A percentile compares a stretch with the other conserved stretches of the same genome.
phyloP scores from a whole-genome alignment of 805 yeast genomes.

The Pichia cabralensis region DNA sequence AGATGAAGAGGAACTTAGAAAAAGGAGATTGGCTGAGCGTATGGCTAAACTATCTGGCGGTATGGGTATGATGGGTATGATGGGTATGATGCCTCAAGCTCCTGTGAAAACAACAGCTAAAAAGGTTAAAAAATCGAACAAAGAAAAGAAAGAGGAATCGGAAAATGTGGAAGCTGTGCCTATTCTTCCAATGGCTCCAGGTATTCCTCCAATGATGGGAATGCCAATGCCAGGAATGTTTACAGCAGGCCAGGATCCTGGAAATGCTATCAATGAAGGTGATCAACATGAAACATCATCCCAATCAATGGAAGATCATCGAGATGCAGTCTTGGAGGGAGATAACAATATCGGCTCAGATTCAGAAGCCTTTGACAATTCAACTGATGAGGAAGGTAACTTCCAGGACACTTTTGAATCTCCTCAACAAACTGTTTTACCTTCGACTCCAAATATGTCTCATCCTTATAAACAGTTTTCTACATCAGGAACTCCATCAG shows the following conservation, averaged over 20 bases:
- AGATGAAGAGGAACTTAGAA: slow-evolving; percentile 66
- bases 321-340: too few relatives aligned
- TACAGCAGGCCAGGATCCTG: too few relatives aligned
- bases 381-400: too few relatives aligned
- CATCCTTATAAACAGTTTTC: too few relatives aligned
- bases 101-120: slow-evolving; percentile 18
- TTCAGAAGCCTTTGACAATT: too few relatives aligned
- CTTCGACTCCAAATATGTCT: too few relatives aligned
- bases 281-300: slow-evolving; percentile 5
- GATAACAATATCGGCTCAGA: too few relatives aligned
- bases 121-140: slow-evolving; percentile 16
- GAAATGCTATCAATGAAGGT: slow-evolving; percentile 4
- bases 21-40: slow-evolving; percentile 73
- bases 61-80: slow-evolving; percentile 68
- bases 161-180: slow-evolving; percentile 33
- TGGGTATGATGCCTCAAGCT: slow-evolving; percentile 37
- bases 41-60: slow-evolving; percentile 96
- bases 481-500: slow-evolving; percentile 8
- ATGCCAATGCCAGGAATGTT: slow-evolving; percentile 3
- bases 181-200: slow-evolving; percentile 41
- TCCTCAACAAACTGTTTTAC: too few relatives aligned
- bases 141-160: slow-evolving; percentile 10
- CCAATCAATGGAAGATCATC: too few relatives aligned
- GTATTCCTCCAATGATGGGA: slow-evolving; percentile 19
- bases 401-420: too few relatives aligned